Conservation (phyloP, 129 eudicot genomes). For the Flaveria robusta region DNA sequence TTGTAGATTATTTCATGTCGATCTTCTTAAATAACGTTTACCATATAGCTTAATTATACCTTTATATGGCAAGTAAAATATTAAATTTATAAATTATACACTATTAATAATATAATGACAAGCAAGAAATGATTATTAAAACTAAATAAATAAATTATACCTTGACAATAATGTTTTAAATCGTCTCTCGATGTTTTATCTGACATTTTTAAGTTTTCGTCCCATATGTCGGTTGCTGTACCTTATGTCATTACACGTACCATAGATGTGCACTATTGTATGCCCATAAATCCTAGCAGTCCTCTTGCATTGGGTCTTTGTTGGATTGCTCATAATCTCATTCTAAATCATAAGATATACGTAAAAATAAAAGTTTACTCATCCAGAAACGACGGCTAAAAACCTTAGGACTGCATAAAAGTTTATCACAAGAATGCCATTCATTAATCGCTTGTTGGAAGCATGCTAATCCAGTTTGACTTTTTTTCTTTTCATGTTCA, state of each 20-base stretch:
- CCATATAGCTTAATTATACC: too few species aligned
- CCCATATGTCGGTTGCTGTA: neutral
- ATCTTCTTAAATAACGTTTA: too few species aligned
- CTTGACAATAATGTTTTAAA: neutral
- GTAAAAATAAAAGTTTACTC: neutral
- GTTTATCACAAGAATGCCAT: neutral
- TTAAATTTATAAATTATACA: too few species aligned
- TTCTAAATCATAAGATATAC: neutral
- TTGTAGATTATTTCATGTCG: neutral
- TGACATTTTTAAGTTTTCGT: neutral
- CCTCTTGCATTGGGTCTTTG: neutral
- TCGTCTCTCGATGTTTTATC: neutral
- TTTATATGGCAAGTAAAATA: too few species aligned
- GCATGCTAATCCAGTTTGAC: neutral
- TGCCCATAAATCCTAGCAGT: neutral
- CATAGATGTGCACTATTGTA: neutral
- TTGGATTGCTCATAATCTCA: neutral
- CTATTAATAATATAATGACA: neutral
- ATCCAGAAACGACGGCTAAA: neutral
- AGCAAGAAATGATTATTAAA: too few species aligned
- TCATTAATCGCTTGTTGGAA: neutral
- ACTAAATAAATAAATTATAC: neutral
- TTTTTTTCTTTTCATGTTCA: neutral
- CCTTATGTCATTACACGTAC: neutral
- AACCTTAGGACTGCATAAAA: neutral